Evolutionary conservation across 139 green algal genomes (phyloP).

Genomic region (Chlorella sp.): DNA sequence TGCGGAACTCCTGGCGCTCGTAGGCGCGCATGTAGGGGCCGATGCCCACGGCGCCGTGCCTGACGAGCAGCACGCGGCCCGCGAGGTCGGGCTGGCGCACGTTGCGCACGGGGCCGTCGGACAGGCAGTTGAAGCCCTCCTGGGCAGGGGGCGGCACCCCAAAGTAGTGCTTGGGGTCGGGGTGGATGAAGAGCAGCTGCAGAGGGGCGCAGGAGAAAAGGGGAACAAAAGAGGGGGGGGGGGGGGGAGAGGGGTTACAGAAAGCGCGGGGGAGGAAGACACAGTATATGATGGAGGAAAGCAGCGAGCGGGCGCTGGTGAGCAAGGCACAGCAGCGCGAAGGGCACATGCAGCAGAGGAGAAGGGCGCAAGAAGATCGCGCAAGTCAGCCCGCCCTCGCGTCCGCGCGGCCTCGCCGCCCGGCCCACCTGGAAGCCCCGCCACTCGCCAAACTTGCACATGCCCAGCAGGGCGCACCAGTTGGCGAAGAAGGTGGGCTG

Average conservation of each 20-base stretch:
- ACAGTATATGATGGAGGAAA: too few relatives aligned
- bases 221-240: background rate
- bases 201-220: background rate
- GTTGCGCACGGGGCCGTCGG: too few relatives aligned
- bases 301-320: too few relatives aligned
- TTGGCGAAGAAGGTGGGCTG: slow-evolving; percentile 14
- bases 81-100: too few relatives aligned
- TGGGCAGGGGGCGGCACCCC: background rate
- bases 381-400: too few relatives aligned
- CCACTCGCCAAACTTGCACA: background rate
- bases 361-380: background rate
- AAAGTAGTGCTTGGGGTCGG: slow-evolving; percentile 3
- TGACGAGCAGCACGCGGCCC: slow-evolving; percentile 3
- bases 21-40: slow-evolving; percentile 11
- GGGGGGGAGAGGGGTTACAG: background rate
- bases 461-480: slow-evolving; percentile 1
- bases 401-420: too few relatives aligned
- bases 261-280: too few relatives aligned
- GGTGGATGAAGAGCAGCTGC: slow-evolving; percentile 13
- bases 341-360: too few relatives aligned
- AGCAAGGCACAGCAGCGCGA: slow-evolving; percentile 1
- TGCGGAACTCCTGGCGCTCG: background rate
- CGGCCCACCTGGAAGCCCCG: background rate
- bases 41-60: slow-evolving; percentile 2
- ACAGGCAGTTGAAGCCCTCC: background rate